Conservation (phyloP, 2,329 filamentous ascomycete species). For the Sclerotinia nivalis region DNA sequence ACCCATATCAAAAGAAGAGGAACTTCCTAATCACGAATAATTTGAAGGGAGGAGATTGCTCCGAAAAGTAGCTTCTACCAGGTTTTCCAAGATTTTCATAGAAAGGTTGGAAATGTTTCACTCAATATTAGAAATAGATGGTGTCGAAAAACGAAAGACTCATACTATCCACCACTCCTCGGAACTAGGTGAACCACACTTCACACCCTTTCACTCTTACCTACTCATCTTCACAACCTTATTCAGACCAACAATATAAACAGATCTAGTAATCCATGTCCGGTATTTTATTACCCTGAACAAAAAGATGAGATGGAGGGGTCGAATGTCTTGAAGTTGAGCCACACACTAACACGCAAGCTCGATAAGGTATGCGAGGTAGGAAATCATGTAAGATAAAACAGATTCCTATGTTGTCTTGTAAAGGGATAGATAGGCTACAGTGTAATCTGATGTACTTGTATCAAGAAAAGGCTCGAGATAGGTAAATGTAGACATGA, state of each 20-base stretch:
- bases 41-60: not conserved
- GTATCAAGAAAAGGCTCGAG: not conserved
- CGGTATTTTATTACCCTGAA: constrained; percentile 18
- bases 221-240: not conserved
- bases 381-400: not conserved
- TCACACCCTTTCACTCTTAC: constrained; percentile 6
- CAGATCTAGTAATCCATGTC: constrained; percentile 7
- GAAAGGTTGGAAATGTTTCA: constrained; percentile 16
- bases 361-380: constrained; percentile 6
- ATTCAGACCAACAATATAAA: not conserved
- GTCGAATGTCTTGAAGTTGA: constrained; percentile 21
- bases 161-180: constrained; percentile 8
- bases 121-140: constrained; percentile 8
- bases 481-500: not conserved
- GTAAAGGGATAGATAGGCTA: not conserved
- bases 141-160: constrained; percentile 8
- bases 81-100: constrained; percentile 20
- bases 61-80: constrained; percentile 4
- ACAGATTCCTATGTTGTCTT: not conserved
- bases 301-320: constrained; percentile 16
- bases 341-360: constrained; percentile 19
- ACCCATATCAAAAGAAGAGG: constrained; percentile 14
- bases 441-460: not conserved
- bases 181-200: constrained; percentile 9
- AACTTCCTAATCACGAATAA: not conserved